Conservation (phyloP, 2,329 filamentous ascomycete species). For the Apiospora kogelbergensis region DNA sequence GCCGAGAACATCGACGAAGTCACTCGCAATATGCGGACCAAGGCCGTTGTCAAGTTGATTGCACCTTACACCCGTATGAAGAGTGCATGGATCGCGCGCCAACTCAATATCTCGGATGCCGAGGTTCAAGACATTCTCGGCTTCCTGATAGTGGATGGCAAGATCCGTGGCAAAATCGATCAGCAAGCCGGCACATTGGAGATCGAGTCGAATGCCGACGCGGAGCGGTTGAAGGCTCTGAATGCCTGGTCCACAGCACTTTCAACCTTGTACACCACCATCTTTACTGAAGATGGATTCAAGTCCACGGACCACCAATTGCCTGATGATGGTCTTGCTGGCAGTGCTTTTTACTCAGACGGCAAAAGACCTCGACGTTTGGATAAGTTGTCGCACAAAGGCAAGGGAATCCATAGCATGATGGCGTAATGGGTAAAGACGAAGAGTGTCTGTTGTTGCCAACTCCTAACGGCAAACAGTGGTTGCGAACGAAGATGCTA, state of each 20-base stretch:
- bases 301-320: conserved; percentile 8
- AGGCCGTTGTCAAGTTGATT: conserved; percentile 89
- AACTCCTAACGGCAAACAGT: neutral
- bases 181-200: conserved; percentile 82
- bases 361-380: neutral
- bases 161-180: conserved; percentile 85
- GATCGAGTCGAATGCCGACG: conserved; percentile 73
- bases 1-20: conserved; percentile 99
- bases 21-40: conserved; percentile 95
- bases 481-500: neutral
- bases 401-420: neutral
- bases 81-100: conserved; percentile 80
- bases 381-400: neutral
- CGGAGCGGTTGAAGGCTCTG: conserved; percentile 72
- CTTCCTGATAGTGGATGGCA: conserved; percentile 87
- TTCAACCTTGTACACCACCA: conserved; percentile 64
- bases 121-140: conserved; percentile 97
- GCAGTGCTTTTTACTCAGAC: neutral
- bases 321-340: conserved; percentile 7
- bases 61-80: conserved; percentile 94
- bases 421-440: neutral
- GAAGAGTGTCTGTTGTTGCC: neutral
- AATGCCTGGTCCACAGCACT: conserved; percentile 72
- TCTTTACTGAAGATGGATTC: conserved; percentile 80
- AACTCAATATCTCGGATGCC: conserved; percentile 82